A percentile compares a stretch with the other conserved stretches of the same genome.
Conservation (phyloP, 2,329 filamentous ascomycete species). For the Trichoderma sp. region DNA sequence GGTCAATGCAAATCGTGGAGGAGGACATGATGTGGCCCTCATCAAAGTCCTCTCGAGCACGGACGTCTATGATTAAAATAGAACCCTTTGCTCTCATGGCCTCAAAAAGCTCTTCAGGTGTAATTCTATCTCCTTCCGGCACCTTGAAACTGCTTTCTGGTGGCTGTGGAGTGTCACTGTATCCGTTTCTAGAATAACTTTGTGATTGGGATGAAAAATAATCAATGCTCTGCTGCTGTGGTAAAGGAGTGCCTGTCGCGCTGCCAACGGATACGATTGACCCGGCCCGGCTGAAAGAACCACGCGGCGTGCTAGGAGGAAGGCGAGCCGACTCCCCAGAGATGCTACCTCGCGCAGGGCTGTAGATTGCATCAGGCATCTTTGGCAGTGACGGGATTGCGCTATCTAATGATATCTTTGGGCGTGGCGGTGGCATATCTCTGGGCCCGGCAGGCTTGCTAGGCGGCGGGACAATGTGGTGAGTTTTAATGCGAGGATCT, state of each 20-base stretch:
- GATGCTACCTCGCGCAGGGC: slow-evolving; percentile 68
- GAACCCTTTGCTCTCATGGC: slow-evolving; percentile 59
- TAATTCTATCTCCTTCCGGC: slow-evolving; percentile 57
- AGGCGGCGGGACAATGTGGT: slow-evolving; percentile 38
- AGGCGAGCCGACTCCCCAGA: slow-evolving; percentile 62
- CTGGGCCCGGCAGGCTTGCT: slow-evolving; percentile 46
- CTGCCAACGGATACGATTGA: slow-evolving; percentile 44
- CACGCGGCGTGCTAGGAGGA: slow-evolving; percentile 62
- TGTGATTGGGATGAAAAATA: slow-evolving; percentile 32
- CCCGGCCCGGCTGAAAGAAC: slow-evolving; percentile 58
- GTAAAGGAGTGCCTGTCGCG: slow-evolving; percentile 30
- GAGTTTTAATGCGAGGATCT: slow-evolving; percentile 52
- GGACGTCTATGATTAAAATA: slow-evolving; percentile 82
- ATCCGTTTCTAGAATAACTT: slow-evolving; percentile 25
- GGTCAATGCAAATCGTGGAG: slow-evolving; percentile 86
- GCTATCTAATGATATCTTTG: slow-evolving; percentile 48
- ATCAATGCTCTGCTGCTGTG: slow-evolving; percentile 30
- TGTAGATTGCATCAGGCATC: slow-evolving; percentile 72
- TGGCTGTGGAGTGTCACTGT: slow-evolving; percentile 30
- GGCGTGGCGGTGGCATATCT: slow-evolving; percentile 46
- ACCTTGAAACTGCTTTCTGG: slow-evolving; percentile 45
- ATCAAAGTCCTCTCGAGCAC: slow-evolving; percentile 76
- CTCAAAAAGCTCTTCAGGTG: slow-evolving; percentile 65
- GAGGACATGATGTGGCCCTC: slow-evolving; percentile 83
- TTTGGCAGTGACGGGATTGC: slow-evolving; percentile 61